Percentiles rank a stretch among this genome's conserved stretches.
These are phyloP conservation scores for Carex parvula DNA, from an alignment of 176 grass and related monocot genomes.

Conservation along the genomic window DNA sequence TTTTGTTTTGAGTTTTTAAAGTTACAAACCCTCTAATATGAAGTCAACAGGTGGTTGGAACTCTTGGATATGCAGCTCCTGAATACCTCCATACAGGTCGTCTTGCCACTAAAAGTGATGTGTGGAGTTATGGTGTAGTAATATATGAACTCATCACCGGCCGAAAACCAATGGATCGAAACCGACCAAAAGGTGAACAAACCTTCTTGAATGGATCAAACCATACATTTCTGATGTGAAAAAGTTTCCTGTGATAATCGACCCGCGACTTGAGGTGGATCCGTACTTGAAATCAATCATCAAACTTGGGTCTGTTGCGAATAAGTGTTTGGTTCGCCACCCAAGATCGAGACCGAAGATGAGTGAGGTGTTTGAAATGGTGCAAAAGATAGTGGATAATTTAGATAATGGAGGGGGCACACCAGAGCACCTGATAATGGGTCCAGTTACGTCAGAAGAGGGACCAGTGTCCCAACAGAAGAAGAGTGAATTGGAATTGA, in stretches of 20 bases:
- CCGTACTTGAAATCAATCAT: constrained; percentile 49
- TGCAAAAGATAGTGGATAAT: constrained; percentile 63
- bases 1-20: background rate
- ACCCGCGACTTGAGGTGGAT: constrained; percentile 67
- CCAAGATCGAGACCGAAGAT: constrained; percentile 71
- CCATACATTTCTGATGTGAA: constrained; percentile 52
- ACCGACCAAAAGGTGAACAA: constrained; percentile 72
- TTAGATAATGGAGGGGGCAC: constrained; percentile 40
- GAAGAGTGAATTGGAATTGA: constrained; percentile 47
- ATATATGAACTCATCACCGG: constrained; percentile 87
- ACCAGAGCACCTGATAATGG: constrained; percentile 40
- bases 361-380: constrained; percentile 86
- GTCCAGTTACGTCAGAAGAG: constrained; percentile 33
- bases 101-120: constrained; percentile 80
- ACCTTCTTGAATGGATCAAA: constrained; percentile 82
- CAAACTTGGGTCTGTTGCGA: constrained; percentile 66
- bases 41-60: constrained; percentile 73
- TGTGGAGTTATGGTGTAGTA: constrained; percentile 86
- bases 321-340: constrained; percentile 66
- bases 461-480: constrained; percentile 34
- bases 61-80: constrained; percentile 88
- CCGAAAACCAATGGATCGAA: constrained; percentile 66
- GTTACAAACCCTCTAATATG: constrained; percentile 4
- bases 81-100: constrained; percentile 93
- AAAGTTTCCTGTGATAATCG: constrained; percentile 60